Conservation (phyloP, 352 stramenopile genomes). For the Hyaloperonospora brassicae region DNA sequence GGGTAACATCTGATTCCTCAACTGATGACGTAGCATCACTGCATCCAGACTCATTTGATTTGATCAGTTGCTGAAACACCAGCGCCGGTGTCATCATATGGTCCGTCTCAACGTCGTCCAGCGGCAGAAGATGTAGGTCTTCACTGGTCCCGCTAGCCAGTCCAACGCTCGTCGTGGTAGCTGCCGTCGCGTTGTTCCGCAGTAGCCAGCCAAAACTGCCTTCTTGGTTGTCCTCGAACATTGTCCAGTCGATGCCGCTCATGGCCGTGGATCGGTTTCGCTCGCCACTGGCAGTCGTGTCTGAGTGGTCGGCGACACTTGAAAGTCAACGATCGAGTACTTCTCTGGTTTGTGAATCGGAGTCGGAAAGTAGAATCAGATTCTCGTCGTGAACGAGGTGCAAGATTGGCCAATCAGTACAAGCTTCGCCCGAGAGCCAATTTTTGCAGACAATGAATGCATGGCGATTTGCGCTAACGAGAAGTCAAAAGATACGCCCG, state of each 20-base stretch:
- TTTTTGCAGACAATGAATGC: too few species aligned
- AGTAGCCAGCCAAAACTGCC: constrained; percentile 53
- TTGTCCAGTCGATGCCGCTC: constrained; percentile 61
- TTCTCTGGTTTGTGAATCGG: too few species aligned
- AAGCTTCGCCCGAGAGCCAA: too few species aligned
- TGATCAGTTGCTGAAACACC: constrained; percentile 3
- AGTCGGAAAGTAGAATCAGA: too few species aligned
- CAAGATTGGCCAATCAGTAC: too few species aligned
- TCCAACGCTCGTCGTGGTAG: neutral
- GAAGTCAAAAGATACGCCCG: too few species aligned
- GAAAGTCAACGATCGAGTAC: too few species aligned
- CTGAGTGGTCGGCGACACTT: constrained; percentile 10
- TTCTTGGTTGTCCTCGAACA: constrained; percentile 58
- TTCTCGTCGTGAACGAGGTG: too few species aligned
- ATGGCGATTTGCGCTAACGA: too few species aligned
- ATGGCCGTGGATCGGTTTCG: constrained; percentile 14
- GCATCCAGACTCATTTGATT: neutral
- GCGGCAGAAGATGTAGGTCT: constrained; percentile 24
- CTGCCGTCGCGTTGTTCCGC: constrained; percentile 23
- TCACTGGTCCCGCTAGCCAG: neutral
- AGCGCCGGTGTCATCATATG: constrained; percentile 14
- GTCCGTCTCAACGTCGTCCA: constrained; percentile 38
- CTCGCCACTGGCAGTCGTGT: constrained; percentile 6
- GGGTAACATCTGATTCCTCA: neutral
- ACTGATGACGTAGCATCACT: neutral